These are phyloP conservation scores for Colletotrichum filicis DNA, from an alignment of 2,329 filamentous ascomycete species.

Conservation along the genomic window DNA sequence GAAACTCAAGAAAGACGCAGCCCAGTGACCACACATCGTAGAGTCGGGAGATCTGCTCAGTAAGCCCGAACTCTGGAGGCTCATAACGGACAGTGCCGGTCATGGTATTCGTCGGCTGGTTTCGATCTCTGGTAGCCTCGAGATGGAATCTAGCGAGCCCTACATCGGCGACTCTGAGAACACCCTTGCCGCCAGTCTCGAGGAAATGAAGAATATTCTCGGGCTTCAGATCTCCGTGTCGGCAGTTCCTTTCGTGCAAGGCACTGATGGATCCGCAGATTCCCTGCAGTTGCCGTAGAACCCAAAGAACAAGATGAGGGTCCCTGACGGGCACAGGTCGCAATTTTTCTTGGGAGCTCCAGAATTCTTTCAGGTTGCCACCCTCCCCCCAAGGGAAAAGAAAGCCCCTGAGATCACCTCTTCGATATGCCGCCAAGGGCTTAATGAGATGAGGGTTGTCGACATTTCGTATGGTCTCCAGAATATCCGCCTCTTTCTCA, in stretches of 20 bases:
- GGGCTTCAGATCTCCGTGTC: constrained; percentile 1
- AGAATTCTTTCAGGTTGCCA: not conserved
- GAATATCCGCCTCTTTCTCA: not conserved
- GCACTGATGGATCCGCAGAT: not conserved
- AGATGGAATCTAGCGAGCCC: not conserved
- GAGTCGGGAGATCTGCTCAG: constrained; percentile 11
- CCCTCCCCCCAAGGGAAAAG: not conserved
- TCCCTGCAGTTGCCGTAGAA: not conserved
- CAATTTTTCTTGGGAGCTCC: not conserved
- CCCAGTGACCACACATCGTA: constrained; percentile 44
- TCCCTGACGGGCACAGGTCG: not conserved
- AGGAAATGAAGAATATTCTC: not conserved
- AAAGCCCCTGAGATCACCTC: not conserved
- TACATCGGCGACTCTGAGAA: not conserved
- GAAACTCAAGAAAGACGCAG: constrained; percentile 42
- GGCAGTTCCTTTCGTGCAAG: not conserved
- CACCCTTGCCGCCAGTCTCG: not conserved
- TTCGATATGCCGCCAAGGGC: not conserved
- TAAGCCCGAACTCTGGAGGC: constrained; percentile 19
- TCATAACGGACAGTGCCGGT: constrained; percentile 14
- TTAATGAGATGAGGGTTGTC: not conserved
- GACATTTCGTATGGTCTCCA: not conserved
- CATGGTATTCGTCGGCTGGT: not conserved
- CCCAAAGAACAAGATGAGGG: not conserved
- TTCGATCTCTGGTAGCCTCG: not conserved